These are phyloP conservation scores for Melocanna baccifera DNA, from an alignment of 176 grass and related monocot genomes.

Conservation along the genomic window DNA sequence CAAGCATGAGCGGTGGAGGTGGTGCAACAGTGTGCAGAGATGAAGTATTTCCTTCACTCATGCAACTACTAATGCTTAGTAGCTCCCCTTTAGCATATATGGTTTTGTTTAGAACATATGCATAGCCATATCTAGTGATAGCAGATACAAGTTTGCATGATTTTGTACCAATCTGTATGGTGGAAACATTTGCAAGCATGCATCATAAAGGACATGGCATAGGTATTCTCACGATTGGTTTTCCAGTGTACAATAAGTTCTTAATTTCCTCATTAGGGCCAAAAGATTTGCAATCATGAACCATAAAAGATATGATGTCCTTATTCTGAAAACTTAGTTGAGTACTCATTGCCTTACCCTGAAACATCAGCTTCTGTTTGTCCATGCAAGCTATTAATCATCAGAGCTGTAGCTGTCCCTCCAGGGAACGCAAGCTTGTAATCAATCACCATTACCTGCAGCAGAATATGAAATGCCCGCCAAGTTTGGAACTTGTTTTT, in stretches of 20 bases:
- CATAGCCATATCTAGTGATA: background rate
- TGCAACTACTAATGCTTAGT: background rate
- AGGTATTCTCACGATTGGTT: background rate
- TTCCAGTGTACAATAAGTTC: background rate
- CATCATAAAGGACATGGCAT: background rate
- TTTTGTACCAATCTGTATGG: background rate
- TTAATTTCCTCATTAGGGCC: background rate
- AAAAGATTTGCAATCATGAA: constrained; percentile 1
- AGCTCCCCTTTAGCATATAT: background rate
- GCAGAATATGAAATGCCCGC: background rate
- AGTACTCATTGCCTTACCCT: constrained; percentile 28
- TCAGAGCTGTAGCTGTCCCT: constrained; percentile 46
- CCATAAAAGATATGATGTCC: background rate
- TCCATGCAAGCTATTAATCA: constrained; percentile 49
- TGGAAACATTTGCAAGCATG: background rate
- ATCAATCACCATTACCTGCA: constrained; percentile 53
- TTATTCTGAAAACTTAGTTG: background rate
- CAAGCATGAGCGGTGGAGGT: background rate
- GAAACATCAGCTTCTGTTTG: constrained; percentile 32
- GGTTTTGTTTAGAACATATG: background rate
- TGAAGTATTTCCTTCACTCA: background rate
- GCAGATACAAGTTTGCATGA: background rate
- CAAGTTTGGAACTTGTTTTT: background rate
- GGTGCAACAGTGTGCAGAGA: background rate
- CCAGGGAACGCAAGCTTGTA: constrained; percentile 52